Percentiles rank a stretch among this genome's conserved stretches.
Conservation (phyloP, 1,139 yeast genomes). For the Candida pseudocylindracea region DNA sequence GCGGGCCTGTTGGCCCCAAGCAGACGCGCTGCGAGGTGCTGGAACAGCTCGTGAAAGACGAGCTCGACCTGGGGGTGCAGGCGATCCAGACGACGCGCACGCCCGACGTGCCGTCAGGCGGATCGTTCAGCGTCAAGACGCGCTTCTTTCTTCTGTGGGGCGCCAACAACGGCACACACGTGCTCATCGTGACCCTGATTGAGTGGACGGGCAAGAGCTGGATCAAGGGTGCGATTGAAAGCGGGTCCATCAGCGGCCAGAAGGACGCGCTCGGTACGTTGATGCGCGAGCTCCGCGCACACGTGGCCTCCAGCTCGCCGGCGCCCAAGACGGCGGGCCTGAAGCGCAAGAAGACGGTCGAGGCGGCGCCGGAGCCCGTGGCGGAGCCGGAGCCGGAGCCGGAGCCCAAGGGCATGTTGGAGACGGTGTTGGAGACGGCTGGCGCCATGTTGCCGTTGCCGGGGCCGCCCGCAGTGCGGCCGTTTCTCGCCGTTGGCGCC, state of each 20-base stretch:
- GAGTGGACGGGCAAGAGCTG: slow-evolving; percentile 92
- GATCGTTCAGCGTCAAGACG: slow-evolving; percentile 54
- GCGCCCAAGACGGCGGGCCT: not conserved
- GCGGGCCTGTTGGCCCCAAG: slow-evolving; percentile 80
- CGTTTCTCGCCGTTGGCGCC: not conserved
- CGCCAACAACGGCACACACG: slow-evolving; percentile 36
- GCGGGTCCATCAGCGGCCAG: slow-evolving; percentile 85
- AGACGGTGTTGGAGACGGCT: not conserved
- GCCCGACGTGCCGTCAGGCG: slow-evolving; percentile 94
- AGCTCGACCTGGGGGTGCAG: slow-evolving; percentile 31
- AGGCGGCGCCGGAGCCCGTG: not conserved
- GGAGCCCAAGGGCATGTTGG: not conserved
- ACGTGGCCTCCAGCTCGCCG: not conserved
- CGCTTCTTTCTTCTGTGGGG: slow-evolving; percentile 59
- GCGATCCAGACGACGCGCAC: slow-evolving; percentile 53
- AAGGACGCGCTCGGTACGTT: slow-evolving; percentile 24
- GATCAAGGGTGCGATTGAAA: slow-evolving; percentile 81
- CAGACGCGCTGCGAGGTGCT: slow-evolving; percentile 69
- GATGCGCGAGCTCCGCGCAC: not conserved
- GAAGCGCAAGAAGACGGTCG: not conserved
- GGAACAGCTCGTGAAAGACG: slow-evolving; percentile 34
- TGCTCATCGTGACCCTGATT: slow-evolving; percentile 41
- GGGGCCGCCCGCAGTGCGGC: not conserved
- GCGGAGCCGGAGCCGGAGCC: not conserved
- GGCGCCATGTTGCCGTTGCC: not conserved